Conservation (phyloP, 2,329 filamentous ascomycete species). For the Fusarium longipes region DNA sequence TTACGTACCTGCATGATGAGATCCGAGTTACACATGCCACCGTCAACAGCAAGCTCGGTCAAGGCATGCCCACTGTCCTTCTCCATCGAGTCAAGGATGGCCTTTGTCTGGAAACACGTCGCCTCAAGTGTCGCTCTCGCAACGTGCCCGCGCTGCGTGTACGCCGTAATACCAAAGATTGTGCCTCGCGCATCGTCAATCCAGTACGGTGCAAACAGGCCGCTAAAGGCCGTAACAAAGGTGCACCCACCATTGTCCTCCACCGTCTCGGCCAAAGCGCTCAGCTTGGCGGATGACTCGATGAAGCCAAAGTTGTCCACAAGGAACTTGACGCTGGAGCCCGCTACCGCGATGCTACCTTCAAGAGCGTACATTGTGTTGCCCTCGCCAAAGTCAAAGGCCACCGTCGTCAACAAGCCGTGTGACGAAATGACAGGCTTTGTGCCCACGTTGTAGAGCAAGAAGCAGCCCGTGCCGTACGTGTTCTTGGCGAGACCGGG, state of each 20-base stretch:
- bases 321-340: slow-evolving; percentile 78
- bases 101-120: slow-evolving; percentile 85
- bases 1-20: slow-evolving; percentile 75
- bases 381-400: slow-evolving; percentile 76
- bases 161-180: slow-evolving; percentile 81
- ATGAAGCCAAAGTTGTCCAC: slow-evolving; percentile 69
- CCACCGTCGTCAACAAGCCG: slow-evolving; percentile 80
- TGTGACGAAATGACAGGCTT: slow-evolving; percentile 83
- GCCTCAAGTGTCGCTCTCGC: slow-evolving; percentile 83
- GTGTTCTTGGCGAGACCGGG: slow-evolving; percentile 86
- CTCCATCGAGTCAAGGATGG: slow-evolving; percentile 83
- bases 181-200: slow-evolving; percentile 85
- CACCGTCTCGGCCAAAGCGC: slow-evolving; percentile 60
- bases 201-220: slow-evolving; percentile 86
- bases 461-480: slow-evolving; percentile 86
- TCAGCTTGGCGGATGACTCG: slow-evolving; percentile 58
- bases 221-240: slow-evolving; percentile 83
- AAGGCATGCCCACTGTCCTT: slow-evolving; percentile 81
- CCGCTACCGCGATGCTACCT: slow-evolving; percentile 81
- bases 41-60: slow-evolving; percentile 81
- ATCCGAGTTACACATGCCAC: slow-evolving; percentile 84
- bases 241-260: slow-evolving; percentile 79
- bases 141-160: slow-evolving; percentile 81
- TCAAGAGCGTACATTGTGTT: slow-evolving; percentile 81
- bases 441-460: slow-evolving; percentile 83